Base-by-base conservation (phyloP, 768 basidiomycete species). In the Albatrellus ellisii region DNA sequence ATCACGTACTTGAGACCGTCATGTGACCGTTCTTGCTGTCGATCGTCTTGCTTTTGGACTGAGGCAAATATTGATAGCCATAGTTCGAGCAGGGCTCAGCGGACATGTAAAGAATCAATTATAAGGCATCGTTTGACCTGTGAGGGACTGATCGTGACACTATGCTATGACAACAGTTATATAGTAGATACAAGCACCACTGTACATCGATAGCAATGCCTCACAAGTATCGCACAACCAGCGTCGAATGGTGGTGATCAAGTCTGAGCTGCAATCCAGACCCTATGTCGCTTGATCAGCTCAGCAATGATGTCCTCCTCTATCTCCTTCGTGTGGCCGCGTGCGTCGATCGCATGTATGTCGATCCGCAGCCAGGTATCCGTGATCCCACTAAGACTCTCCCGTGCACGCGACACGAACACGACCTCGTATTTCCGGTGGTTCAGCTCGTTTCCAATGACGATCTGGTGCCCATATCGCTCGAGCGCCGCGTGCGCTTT, bases 391-490 rank as follows among this genome's bases (percentile, higher is more conserved):
- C 35, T 15, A 47, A 52, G 36, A n/a, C n/a, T n/a, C 43, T 40
- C 4, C 35, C 31, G 54, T 42, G 58, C 48, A 42, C 56, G 75
- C 15, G 85, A 84, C 24, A 99, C 82, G 54, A 98, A 84, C 4
- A 94, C 86, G 42, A 99, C 94, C 57, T 91, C 84, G 48, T 73
- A 73, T 59, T 99, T 99, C 40, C 95, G 75, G 27, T 74, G 72
- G 54, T 91, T 75, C n/a, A 99, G 76, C 46, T 90, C 83, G 59
- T 99, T 99, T 15, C 89, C 95, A 47, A 99, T 88, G 41, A 99
- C 95, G 22, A 95, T 78, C 56, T 98, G 92, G 58, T 98, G 95
- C 1, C 92, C 91, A 59, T 98, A 99, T 20, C 92, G 76, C 46
- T 89, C 79, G 26, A 98, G 73, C 1, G 95, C 88, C 7, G 70